These are phyloP conservation scores for Thielaviopsis populi DNA, from an alignment of 2,329 filamentous ascomycete species.

Conservation along the genomic window DNA sequence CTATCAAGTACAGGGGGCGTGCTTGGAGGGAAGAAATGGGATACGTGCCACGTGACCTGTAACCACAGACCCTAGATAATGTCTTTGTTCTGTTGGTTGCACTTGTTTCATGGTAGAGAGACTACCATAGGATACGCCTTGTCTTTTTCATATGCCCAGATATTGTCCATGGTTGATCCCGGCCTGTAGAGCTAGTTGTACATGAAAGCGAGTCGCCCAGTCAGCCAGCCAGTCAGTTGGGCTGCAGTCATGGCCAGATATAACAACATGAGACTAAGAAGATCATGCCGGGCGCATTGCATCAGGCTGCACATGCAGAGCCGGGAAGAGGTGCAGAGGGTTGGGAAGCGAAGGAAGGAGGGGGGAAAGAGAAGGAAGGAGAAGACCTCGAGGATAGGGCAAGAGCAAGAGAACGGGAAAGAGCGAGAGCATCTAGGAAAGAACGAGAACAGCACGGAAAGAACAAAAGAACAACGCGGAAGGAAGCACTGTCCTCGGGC, in stretches of 20 bases:
- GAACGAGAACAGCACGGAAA: not conserved
- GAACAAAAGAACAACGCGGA: not conserved
- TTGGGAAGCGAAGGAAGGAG: not conserved
- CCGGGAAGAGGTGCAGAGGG: not conserved
- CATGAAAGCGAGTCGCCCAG: not conserved
- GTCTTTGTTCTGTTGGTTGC: not conserved
- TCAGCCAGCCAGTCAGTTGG: not conserved
- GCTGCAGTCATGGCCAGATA: not conserved
- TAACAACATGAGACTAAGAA: not conserved
- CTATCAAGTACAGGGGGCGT: too few species aligned
- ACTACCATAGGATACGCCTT: not conserved
- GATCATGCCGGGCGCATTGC: not conserved
- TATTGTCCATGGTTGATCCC: not conserved
- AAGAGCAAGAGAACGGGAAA: not conserved
- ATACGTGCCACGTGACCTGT: not conserved
- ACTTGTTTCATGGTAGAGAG: too few species aligned
- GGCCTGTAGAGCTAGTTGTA: not conserved
- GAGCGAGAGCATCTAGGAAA: not conserved
- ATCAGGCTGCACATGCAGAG: conserved; percentile 3
- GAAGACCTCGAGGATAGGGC: not conserved
- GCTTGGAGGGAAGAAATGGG: too few species aligned
- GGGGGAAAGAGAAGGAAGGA: not conserved
- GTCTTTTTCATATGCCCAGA: not conserved
- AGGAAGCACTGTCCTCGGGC: not conserved
- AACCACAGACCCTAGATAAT: not conserved